phyloP scores from a whole-genome alignment of 768 basidiomycete genomes.

The Suillus cothurnatus region DNA sequence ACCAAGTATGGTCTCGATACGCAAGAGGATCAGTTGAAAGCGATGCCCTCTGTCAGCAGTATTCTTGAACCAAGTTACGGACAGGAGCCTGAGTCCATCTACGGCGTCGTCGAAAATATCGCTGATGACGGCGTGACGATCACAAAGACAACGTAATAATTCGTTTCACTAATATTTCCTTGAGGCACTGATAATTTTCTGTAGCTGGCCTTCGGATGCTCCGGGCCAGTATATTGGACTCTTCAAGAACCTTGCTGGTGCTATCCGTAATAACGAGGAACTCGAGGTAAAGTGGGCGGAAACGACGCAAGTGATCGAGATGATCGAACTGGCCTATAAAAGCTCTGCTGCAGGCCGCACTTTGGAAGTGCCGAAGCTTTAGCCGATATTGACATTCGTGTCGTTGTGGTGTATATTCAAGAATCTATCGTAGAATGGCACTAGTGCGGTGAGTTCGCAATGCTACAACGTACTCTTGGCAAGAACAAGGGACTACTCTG shows the following conservation, averaged over 20 bases:
- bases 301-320: conserved; percentile 68
- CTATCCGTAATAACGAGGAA: conserved; percentile 56
- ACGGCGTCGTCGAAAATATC: conserved; percentile 63
- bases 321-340: conserved; percentile 73
- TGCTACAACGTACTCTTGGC: not conserved
- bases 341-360: conserved; percentile 65
- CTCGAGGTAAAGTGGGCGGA: conserved; percentile 74
- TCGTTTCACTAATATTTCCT: conserved; percentile 27
- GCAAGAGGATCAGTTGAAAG: conserved; percentile 78
- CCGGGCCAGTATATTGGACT: conserved; percentile 61
- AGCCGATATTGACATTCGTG: not conserved
- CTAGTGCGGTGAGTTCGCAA: not conserved
- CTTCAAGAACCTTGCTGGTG: conserved; percentile 66
- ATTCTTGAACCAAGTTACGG: conserved; percentile 55
- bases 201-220: conserved; percentile 64
- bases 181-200: conserved; percentile 17
- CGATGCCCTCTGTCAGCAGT: conserved; percentile 46
- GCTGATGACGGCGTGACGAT: conserved; percentile 43
- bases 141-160: conserved; percentile 34
- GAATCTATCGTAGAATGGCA: not conserved
- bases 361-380: conserved; percentile 31
- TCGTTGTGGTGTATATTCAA: not conserved
- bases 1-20: conserved; percentile 76
- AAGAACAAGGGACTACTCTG: not conserved
- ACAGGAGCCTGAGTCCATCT: conserved; percentile 60